Conservation (phyloP, 179 eudicot species). For the Corrigiola litoralis region DNA sequence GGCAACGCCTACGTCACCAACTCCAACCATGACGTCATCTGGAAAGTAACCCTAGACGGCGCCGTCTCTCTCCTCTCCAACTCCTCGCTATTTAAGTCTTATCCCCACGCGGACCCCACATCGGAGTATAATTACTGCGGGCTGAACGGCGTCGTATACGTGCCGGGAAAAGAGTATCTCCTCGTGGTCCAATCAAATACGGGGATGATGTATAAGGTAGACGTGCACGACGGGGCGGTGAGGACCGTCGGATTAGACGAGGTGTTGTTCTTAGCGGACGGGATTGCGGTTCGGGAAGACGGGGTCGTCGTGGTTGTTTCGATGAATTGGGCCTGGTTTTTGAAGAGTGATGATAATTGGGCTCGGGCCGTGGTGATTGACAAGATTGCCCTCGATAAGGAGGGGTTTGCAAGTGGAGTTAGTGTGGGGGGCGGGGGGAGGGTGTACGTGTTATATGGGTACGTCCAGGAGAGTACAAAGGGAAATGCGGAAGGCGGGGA, state of each 20-base stretch:
- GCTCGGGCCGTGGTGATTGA: conserved; percentile 59
- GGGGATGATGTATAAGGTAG: conserved; percentile 64
- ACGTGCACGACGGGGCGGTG: conserved; percentile 54
- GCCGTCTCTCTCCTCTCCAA: conserved; percentile 41
- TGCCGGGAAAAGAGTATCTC: conserved; percentile 40
- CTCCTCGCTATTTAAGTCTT: conserved; percentile 37
- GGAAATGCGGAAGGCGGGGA: conserved; percentile 34
- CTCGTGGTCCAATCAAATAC: conserved; percentile 69
- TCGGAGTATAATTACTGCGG: conserved; percentile 42
- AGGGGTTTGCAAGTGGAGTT: conserved; percentile 54
- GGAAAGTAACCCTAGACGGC: conserved; percentile 50
- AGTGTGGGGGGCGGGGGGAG: conserved; percentile 52
- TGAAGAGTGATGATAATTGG: conserved; percentile 75
- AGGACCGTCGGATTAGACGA: conserved; percentile 39
- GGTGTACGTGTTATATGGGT: conserved; percentile 84
- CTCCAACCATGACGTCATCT: conserved; percentile 53
- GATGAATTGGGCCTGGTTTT: conserved; percentile 35
- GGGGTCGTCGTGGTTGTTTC: conserved; percentile 76
- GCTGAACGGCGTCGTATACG: conserved; percentile 65
- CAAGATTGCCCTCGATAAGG: conserved; percentile 65
- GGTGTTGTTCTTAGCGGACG: conserved; percentile 49
- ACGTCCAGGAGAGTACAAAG: conserved; percentile 55
- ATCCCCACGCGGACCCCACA: conserved; percentile 30
- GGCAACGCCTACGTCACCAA: conserved; percentile 84
- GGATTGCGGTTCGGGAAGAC: conserved; percentile 53